Evolutionary conservation across 2,329 filamentous ascomycete genomes (phyloP).

Genomic region (Ascochyta rabiei): DNA sequence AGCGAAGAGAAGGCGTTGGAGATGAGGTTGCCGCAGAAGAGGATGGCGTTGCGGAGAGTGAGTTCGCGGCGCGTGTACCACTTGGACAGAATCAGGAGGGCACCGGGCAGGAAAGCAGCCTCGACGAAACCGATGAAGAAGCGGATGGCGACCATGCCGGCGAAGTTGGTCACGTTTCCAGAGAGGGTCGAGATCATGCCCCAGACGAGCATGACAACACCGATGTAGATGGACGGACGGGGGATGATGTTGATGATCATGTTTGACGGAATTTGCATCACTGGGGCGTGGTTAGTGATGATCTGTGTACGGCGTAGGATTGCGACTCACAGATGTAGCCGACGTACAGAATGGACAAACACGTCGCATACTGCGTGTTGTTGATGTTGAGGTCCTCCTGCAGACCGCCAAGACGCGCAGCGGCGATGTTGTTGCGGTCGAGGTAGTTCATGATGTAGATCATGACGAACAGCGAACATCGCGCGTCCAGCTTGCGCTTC

Average conservation of each 20-base stretch:
- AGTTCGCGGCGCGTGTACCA: slow-evolving; percentile 67
- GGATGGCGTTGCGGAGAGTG: slow-evolving; percentile 47
- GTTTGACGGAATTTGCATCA: slow-evolving; percentile 48
- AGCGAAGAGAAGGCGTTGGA: slow-evolving; percentile 55
- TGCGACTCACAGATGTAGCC: slow-evolving; percentile 17
- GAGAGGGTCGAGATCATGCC: slow-evolving; percentile 48
- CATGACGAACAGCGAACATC: slow-evolving; percentile 43
- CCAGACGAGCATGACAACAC: slow-evolving; percentile 48
- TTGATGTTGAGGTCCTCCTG: slow-evolving; percentile 40
- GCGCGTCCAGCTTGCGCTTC: slow-evolving; percentile 43
- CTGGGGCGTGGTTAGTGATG: background rate
- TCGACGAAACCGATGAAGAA: slow-evolving; percentile 49
- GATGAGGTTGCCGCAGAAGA: slow-evolving; percentile 52
- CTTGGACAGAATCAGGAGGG: slow-evolving; percentile 67
- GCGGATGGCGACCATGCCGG: slow-evolving; percentile 46
- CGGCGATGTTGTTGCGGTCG: slow-evolving; percentile 45
- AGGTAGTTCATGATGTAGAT: slow-evolving; percentile 48
- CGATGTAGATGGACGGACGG: slow-evolving; percentile 45
- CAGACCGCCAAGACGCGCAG: slow-evolving; percentile 42
- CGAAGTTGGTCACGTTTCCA: slow-evolving; percentile 41
- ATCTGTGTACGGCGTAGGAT: background rate
- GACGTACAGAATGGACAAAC: slow-evolving; percentile 39
- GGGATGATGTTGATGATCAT: slow-evolving; percentile 51
- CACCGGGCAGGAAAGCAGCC: slow-evolving; percentile 64
- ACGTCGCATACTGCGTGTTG: slow-evolving; percentile 43